Base-by-base conservation (phyloP, 106 monocot species). In the Acorus calamus region DNA sequence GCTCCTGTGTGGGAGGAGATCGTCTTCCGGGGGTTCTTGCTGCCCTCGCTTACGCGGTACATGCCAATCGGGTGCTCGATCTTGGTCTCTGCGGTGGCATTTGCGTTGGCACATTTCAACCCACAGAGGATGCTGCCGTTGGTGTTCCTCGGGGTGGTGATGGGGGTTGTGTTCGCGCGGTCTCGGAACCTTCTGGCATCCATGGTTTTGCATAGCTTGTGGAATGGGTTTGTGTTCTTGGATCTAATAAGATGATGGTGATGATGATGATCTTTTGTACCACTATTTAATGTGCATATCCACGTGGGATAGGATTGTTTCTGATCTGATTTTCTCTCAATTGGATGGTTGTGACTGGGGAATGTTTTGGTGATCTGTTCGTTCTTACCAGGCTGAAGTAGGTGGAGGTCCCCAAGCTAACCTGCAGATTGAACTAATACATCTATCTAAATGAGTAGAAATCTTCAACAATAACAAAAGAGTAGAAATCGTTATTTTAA, bases 1-100 rank as follows among this genome's bases (percentile, higher is more conserved):
- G 87, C 87, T 3, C 83, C 87, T 0, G 52, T 84, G 4, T 88
- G 87, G 87, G 87, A 88, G 63, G 87, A 88, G 59, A 83, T 88
- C 13, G 64, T 88, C 11, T 88, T 88, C 72, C 54, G 87, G 50
- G 87, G 87, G 7, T 88, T 88, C 55, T 76, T 88, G 46, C 80
- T 88, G 11, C 87, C 87, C 11, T 88, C 87, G 7, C 57, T 88
- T 8, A 88, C 87, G 7, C 65, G 78, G 60, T 84, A 88, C 69
- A 88, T 88, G 87, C 69, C 83, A 5, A 59, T 88, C 14, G 64
- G 73, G 69, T 62, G 58, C 11, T 71, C 87, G 2, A 73, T 88
- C 59, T 41, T 88, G 55, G 80, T 78, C 11, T 84, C 83, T 53
- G 80, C 87, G 7, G 45, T 73, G 50, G 80, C 77, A 47, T 88